These are phyloP conservation scores for Ulvella scutata DNA, from an alignment of 139 green algal species.

Conservation along the genomic window DNA sequence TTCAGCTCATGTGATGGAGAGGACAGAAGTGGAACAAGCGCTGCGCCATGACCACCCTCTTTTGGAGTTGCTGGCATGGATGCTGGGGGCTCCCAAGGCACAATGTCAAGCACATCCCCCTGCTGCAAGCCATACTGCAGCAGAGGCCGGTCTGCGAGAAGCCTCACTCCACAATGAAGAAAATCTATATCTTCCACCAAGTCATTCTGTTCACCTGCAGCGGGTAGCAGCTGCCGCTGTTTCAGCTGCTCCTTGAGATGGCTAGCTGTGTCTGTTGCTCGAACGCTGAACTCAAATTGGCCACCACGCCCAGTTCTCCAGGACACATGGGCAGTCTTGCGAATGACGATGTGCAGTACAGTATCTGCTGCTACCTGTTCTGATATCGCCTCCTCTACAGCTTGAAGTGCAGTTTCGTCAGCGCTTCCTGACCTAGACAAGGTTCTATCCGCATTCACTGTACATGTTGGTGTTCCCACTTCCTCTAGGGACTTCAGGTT, in stretches of 20 bases:
- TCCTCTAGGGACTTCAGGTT: slow-evolving; percentile 4
- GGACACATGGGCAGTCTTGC: slow-evolving; percentile 17
- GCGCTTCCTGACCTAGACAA: neutral
- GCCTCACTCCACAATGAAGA: neutral
- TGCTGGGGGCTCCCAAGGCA: slow-evolving; percentile 10
- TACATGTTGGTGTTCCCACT: neutral
- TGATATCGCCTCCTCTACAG: neutral
- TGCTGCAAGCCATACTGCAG: slow-evolving; percentile 9
- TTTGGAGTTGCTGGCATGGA: slow-evolving; percentile 2
- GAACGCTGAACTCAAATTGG: slow-evolving; percentile 33
- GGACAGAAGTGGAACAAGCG: slow-evolving; percentile 21
- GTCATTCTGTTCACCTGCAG: neutral
- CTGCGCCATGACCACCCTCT: neutral
- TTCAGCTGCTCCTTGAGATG: slow-evolving; percentile 24
- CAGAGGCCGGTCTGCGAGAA: slow-evolving; percentile 5
- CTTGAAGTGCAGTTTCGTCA: neutral
- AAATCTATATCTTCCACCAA: slow-evolving; percentile 5
- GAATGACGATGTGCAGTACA: slow-evolving; percentile 32
- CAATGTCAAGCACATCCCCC: slow-evolving; percentile 17
- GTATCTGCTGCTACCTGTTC: neutral
- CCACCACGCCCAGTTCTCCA: slow-evolving; percentile 6
- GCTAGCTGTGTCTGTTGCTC: slow-evolving; percentile 14
- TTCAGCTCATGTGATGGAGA: slow-evolving; percentile 23
- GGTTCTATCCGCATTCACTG: too few relatives aligned
- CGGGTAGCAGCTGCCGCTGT: slow-evolving; percentile 3